A percentile compares a stretch with the other conserved stretches of the same genome.
phyloP scores from a whole-genome alignment of 164 flowering plant species.

The Berberis thunbergii region DNA sequence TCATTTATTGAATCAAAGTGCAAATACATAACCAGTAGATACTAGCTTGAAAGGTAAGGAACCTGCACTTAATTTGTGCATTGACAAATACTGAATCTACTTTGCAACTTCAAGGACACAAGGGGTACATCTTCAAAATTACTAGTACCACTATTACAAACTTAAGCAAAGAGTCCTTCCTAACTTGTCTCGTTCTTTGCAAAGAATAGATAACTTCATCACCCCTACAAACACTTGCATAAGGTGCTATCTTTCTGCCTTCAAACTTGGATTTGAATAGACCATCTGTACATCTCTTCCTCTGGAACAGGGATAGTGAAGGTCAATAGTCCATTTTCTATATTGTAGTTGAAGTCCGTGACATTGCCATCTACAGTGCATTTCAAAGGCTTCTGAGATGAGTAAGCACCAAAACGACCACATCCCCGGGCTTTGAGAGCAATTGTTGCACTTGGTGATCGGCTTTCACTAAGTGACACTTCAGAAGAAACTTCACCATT shows the following conservation, averaged over 20 bases:
- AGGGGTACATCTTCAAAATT: neutral
- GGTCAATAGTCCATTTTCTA: slow-evolving; percentile 43
- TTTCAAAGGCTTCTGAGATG: slow-evolving; percentile 63
- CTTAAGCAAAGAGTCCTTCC: no score
- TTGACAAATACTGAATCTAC: neutral
- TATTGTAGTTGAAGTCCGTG: slow-evolving; percentile 41
- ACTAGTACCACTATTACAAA: neutral
- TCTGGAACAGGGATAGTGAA: slow-evolving; percentile 41
- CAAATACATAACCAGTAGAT: no score
- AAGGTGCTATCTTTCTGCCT: neutral
- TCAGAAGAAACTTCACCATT: slow-evolving; percentile 42
- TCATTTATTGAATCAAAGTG: no score
- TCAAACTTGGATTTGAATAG: slow-evolving; percentile 42
- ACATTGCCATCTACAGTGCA: slow-evolving; percentile 43
- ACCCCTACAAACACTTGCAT: no score
- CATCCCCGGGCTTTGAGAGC: slow-evolving; percentile 57
- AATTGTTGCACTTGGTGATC: slow-evolving; percentile 44
- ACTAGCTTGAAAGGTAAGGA: no score
- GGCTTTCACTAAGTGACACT: slow-evolving; percentile 22
- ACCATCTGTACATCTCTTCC: slow-evolving; percentile 40
- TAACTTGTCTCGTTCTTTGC: no score
- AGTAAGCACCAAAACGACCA: slow-evolving; percentile 76
- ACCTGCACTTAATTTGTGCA: no score
- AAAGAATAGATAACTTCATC: no score
- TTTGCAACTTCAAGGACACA: neutral